These are phyloP conservation scores for Botrytis fabae DNA, from an alignment of 2,329 filamentous ascomycete species.

Conservation along the genomic window DNA sequence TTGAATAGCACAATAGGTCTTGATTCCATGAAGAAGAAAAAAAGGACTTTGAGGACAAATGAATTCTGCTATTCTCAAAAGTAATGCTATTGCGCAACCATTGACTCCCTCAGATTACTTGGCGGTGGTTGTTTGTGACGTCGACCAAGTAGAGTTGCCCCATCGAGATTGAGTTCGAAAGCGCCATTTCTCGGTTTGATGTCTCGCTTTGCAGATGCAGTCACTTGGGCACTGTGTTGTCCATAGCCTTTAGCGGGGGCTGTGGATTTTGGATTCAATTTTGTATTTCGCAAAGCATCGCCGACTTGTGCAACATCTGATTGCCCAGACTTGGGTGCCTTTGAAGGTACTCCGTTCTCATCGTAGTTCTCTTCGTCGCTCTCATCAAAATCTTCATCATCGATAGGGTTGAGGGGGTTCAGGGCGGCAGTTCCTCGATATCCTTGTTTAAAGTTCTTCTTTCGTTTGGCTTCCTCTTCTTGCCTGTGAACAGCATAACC, in stretches of 20 bases:
- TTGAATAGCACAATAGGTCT: neutral
- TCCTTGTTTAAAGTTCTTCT: constrained; percentile 78
- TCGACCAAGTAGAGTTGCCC: constrained; percentile 83
- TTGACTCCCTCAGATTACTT: constrained; percentile 37
- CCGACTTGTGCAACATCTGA: constrained; percentile 71
- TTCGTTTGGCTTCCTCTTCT: constrained; percentile 90
- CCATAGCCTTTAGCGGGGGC: constrained; percentile 70
- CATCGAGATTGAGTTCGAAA: constrained; percentile 90
- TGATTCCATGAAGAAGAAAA: neutral
- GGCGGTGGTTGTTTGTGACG: constrained; percentile 51
- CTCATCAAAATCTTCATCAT: constrained; percentile 67
- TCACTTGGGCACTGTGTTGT: constrained; percentile 82
- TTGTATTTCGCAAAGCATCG: constrained; percentile 82
- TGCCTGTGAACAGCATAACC: constrained; percentile 97
- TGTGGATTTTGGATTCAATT: constrained; percentile 66
- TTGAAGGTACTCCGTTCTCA: constrained; percentile 55
- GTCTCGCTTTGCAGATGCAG: constrained; percentile 79
- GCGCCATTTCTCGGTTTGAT: constrained; percentile 72
- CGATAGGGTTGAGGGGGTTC: constrained; percentile 62
- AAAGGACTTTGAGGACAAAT: neutral
- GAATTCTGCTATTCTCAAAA: neutral
- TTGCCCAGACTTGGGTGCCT: constrained; percentile 66
- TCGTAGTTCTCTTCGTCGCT: constrained; percentile 61
- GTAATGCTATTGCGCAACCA: constrained; percentile 28
- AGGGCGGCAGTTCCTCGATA: constrained; percentile 64